Conservation (phyloP, 2,329 filamentous ascomycete genomes). For the Aureobasidium subglaciale region DNA sequence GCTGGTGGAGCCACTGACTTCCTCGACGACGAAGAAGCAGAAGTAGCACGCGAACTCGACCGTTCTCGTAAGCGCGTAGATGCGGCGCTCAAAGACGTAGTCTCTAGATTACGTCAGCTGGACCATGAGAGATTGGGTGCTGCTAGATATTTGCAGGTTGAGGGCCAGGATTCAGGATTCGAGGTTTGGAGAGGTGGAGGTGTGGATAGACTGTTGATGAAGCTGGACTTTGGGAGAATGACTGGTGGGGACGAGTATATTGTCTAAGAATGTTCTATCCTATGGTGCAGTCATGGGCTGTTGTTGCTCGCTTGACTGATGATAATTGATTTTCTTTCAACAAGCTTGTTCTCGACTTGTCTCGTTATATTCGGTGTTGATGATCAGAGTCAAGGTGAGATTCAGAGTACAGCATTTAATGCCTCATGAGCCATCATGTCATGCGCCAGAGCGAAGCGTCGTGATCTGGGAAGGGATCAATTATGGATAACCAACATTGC, state of each 20-base stretch:
- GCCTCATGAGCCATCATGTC: too few species aligned
- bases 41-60: slow-evolving; percentile 58
- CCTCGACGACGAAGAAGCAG: slow-evolving; percentile 61
- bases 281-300: too few species aligned
- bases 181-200: slow-evolving; percentile 67
- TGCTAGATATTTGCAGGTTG: slow-evolving; percentile 22
- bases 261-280: background rate
- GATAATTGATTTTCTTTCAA: too few species aligned
- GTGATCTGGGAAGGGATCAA: too few species aligned
- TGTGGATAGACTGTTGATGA: slow-evolving; percentile 82
- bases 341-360: too few species aligned
- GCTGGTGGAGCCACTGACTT: slow-evolving; percentile 55
- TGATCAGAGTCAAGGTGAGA: too few species aligned
- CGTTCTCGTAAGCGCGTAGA: slow-evolving; percentile 60
- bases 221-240: slow-evolving; percentile 59
- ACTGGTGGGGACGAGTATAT: slow-evolving; percentile 25
- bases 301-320: too few species aligned
- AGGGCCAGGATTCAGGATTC: slow-evolving; percentile 42
- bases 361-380: too few species aligned
- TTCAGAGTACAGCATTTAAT: too few species aligned
- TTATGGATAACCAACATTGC: too few species aligned
- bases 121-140: slow-evolving; percentile 44
- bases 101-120: slow-evolving; percentile 52
- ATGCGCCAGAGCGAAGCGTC: too few species aligned
- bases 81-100: slow-evolving; percentile 55